Percentiles rank a stretch among this genome's conserved stretches.
Conservation (phyloP, 2,329 filamentous ascomycete genomes). For the Orbilia oligospora region DNA sequence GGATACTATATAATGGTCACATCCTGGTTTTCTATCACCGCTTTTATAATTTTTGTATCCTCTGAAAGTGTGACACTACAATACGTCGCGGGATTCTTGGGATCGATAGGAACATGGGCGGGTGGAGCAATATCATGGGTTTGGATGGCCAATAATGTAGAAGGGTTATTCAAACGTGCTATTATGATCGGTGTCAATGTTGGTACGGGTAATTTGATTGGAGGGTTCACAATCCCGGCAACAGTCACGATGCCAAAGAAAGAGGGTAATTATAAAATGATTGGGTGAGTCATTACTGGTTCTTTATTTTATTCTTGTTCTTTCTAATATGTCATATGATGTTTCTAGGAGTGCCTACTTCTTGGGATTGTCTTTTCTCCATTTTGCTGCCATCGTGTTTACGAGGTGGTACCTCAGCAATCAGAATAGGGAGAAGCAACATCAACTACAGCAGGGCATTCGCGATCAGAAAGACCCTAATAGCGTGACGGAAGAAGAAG, state of each 20-base stretch:
- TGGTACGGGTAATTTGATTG: slow-evolving; percentile 19
- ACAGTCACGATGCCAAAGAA: slow-evolving; percentile 4
- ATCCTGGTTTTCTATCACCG: slow-evolving; percentile 31
- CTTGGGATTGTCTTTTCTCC: slow-evolving; percentile 18
- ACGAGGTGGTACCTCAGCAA: slow-evolving; percentile 34
- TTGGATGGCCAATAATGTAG: slow-evolving; percentile 32
- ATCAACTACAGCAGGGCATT: slow-evolving; percentile 10
- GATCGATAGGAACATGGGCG: slow-evolving; percentile 26
- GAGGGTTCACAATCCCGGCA: slow-evolving; percentile 29
- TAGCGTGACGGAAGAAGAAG: neutral
- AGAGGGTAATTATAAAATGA: neutral
- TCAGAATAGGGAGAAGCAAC: slow-evolving; percentile 13
- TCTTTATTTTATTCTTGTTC: neutral
- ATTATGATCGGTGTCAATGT: slow-evolving; percentile 43
- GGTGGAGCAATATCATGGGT: slow-evolving; percentile 31
- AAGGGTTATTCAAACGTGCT: slow-evolving; percentile 37
- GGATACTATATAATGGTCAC: slow-evolving; percentile 35
- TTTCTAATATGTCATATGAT: neutral
- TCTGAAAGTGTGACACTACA: neutral
- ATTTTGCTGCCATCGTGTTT: slow-evolving; percentile 8
- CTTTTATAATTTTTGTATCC: slow-evolving; percentile 27
- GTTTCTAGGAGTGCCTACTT: slow-evolving; percentile 29
- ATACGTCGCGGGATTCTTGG: slow-evolving; percentile 30
- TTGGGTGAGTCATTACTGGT: neutral
- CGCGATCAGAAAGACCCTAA: neutral